Base-by-base conservation (phyloP, 148 eudicot genomes). In the Linanthus parryae region DNA sequence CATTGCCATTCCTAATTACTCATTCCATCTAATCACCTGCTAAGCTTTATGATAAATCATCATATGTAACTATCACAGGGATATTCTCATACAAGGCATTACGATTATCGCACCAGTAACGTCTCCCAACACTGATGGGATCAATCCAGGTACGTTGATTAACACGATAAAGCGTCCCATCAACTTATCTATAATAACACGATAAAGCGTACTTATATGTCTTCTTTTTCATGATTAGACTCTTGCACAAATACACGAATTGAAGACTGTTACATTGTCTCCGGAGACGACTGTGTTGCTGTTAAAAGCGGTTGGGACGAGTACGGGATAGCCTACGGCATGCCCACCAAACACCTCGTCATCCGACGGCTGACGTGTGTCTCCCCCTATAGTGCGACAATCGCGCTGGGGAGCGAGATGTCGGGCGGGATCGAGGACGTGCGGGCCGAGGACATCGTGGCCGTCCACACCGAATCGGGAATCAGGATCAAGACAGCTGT, bases 301-400 rank as follows among this genome's bases (percentile, higher is more conserved):
- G 91, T 89, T 33, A 89, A 89, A 52, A 89, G 97, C 42, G 97
- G 97, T 14, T 85, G 95, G 95, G 97, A 89, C 29, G 95, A 89
- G 64, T 89, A 89, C 37, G 97, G 95, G 1, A 89, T 89, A 58
- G 31, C 77, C 19, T 82, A 58, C 49, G 83, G 69, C 2, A 82
- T 77, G 95, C 95, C 97, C 3, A 85, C 97, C 1, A 72, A 73
- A 50, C 95, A 85, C 12, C 68, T 89, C 30, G 18, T 75, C 34
- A 65, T 89, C 64, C 63, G 88, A 17, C 79, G 95, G 21, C 76
- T 89, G 30, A 82, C 88, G 2, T 85, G 95, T 72, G 69, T 85
- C 44, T 89, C 97, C 2, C 91, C 90, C 0, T 80, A 81, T 30
- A 82, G 95, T 24, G 95, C 97, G 0, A 83, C 82, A n/a, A 82